Evolutionary conservation across 352 stramenopile genomes (phyloP).

Genomic region (Phytopythium helicoides): DNA sequence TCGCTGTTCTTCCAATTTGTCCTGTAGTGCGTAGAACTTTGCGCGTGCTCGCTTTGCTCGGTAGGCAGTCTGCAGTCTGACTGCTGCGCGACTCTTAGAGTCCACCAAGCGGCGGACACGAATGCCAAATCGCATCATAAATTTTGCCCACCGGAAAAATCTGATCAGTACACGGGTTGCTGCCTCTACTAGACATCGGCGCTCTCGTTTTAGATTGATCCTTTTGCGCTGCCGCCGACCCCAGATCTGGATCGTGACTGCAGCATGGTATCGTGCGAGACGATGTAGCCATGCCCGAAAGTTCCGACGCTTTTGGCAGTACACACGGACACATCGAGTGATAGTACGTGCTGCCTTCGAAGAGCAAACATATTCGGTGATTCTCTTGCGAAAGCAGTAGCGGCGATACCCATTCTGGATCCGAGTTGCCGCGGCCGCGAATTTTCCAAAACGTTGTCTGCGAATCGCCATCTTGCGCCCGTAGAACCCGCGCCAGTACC

Average conservation of each 20-base stretch:
- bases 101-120: conserved; percentile 30
- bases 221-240: conserved; percentile 3
- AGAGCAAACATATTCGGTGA: conserved; percentile 16
- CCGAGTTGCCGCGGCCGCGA: conserved; percentile 21
- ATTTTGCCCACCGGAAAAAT: conserved; percentile 45
- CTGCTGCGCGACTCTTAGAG: conserved; percentile 25
- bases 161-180: conserved; percentile 9
- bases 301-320: conserved; percentile 34
- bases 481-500: conserved; percentile 46
- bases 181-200: background rate
- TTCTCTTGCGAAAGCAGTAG: conserved; percentile 32
- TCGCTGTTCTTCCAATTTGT: conserved; percentile 53
- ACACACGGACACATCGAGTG: conserved; percentile 28
- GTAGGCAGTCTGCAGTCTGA: conserved; percentile 57
- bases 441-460: conserved; percentile 29
- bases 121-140: conserved; percentile 30
- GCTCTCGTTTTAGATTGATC: conserved; percentile 13
- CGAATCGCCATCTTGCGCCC: conserved; percentile 43
- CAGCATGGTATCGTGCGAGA: conserved; percentile 49
- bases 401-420: conserved; percentile 43
- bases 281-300: conserved; percentile 36
- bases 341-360: conserved; percentile 41
- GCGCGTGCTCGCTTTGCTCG: conserved; percentile 51
- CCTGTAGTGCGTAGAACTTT: conserved; percentile 61
- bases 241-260: conserved; percentile 45